Percentiles rank a stretch among this genome's conserved stretches.
Conservation (phyloP, 2,329 filamentous ascomycete species). For the Domatiomyces globalis region DNA sequence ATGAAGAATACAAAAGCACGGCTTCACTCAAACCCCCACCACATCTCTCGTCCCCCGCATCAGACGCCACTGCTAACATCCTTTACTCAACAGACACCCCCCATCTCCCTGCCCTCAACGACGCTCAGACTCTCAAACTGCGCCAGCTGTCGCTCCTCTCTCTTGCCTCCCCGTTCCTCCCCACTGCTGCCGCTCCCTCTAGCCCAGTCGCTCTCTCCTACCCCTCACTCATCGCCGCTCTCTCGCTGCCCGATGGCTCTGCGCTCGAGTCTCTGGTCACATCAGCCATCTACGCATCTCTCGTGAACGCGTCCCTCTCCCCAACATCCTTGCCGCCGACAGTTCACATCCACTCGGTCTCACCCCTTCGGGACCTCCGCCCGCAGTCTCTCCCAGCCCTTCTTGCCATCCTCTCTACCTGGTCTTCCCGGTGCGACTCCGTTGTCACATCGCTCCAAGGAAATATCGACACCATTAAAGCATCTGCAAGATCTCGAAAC, state of each 20-base stretch:
- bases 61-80: slow-evolving; percentile 10
- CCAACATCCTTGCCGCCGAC: slow-evolving; percentile 64
- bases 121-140: slow-evolving; percentile 67
- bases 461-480: slow-evolving; percentile 55
- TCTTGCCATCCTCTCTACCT: slow-evolving; percentile 53
- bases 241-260: slow-evolving; percentile 52
- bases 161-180: slow-evolving; percentile 42
- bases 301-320: slow-evolving; percentile 72
- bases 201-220: slow-evolving; percentile 57
- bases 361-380: slow-evolving; percentile 72
- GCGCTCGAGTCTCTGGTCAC: slow-evolving; percentile 79
- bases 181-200: slow-evolving; percentile 1
- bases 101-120: slow-evolving; percentile 57
- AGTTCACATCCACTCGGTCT: slow-evolving; percentile 65
- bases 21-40: not conserved
- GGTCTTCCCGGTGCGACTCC: slow-evolving; percentile 62
- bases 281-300: slow-evolving; percentile 69
- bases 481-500: slow-evolving; percentile 41
- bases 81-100: slow-evolving; percentile 26
- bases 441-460: slow-evolving; percentile 62
- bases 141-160: slow-evolving; percentile 80
- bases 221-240: slow-evolving; percentile 46
- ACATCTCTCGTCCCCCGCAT: slow-evolving; percentile 18
- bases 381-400: slow-evolving; percentile 58
- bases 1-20: slow-evolving; percentile 55